Evolutionary conservation across 2,329 filamentous ascomycete genomes (phyloP).

Genomic region (Mycogone perniciosa): DNA sequence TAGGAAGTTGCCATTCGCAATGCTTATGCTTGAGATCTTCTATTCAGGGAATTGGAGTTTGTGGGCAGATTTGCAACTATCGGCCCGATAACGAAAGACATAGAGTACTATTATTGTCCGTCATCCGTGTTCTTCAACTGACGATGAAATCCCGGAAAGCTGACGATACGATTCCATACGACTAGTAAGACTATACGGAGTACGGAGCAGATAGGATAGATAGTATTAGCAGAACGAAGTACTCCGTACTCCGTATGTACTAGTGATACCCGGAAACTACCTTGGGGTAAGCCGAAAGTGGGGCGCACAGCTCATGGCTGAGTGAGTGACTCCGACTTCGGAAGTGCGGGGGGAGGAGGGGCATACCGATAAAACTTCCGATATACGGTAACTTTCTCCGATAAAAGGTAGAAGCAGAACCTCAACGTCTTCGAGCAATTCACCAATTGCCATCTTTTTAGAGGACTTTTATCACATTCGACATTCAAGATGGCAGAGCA

Average conservation of each 20-base stretch:
- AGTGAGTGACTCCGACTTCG: constrained; percentile 5
- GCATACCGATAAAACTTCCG: neutral
- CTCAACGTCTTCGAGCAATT: neutral
- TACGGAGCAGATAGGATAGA: too few relatives aligned
- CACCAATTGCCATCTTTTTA: neutral
- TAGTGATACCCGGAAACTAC: neutral
- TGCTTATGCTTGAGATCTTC: too few relatives aligned
- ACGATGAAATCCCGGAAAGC: too few relatives aligned
- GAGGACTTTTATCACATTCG: neutral
- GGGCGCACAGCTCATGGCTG: neutral
- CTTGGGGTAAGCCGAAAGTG: neutral
- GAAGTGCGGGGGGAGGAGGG: neutral
- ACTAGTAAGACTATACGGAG: too few relatives aligned
- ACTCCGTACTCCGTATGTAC: too few relatives aligned
- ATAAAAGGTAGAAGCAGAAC: neutral
- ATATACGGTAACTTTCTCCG: neutral
- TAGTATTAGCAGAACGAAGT: too few relatives aligned
- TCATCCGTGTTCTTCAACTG: neutral
- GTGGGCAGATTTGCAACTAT: too few relatives aligned
- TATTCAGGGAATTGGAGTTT: too few relatives aligned
- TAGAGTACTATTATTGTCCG: neutral
- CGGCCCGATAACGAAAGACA: neutral
- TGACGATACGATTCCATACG: too few relatives aligned
- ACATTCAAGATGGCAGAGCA: constrained; percentile 54
- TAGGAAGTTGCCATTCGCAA: too few relatives aligned